Percentiles rank a stretch among this genome's conserved stretches.
These are phyloP conservation scores for Arthrobotrys iridis DNA, from an alignment of 2,329 filamentous ascomycete genomes.

Conservation along the genomic window DNA sequence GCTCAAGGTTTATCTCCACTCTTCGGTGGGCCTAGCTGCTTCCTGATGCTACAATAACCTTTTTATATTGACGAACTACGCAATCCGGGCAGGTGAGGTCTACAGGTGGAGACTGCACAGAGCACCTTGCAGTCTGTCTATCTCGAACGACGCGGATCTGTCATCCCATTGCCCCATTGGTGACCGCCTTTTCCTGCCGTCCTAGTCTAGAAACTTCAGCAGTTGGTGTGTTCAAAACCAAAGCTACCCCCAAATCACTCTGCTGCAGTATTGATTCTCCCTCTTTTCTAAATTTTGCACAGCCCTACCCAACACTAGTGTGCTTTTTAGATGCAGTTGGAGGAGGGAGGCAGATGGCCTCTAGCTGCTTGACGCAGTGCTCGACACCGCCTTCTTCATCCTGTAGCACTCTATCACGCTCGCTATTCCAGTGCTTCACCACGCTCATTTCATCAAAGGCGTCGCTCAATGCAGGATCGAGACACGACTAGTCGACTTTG, in stretches of 20 bases:
- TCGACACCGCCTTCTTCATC: constrained; percentile 41
- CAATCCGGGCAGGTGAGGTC: constrained; percentile 24
- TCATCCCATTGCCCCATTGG: constrained; percentile 15
- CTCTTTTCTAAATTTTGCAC: constrained; percentile 49
- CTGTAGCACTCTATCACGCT: constrained; percentile 53
- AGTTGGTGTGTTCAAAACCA: constrained; percentile 41
- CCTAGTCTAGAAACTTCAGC: constrained; percentile 35
- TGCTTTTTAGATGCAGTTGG: constrained; percentile 34
- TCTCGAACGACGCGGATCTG: constrained; percentile 41
- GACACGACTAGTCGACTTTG: constrained; percentile 35
- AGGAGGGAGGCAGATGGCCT: constrained; percentile 45
- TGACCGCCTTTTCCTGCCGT: constrained; percentile 22
- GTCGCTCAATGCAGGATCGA: constrained; percentile 17
- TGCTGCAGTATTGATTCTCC: constrained; percentile 25
- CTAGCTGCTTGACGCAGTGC: constrained; percentile 53
- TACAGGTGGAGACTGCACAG: constrained; percentile 19
- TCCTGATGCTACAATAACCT: constrained; percentile 21
- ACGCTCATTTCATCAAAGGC: constrained; percentile 48
- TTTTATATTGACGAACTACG: constrained; percentile 47
- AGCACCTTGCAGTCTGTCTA: constrained; percentile 23
- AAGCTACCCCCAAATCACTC: constrained; percentile 37
- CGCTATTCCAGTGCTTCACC: constrained; percentile 40
- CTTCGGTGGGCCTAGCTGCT: constrained; percentile 36
- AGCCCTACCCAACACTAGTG: constrained; percentile 38
- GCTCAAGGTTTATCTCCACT: constrained; percentile 17